Percentiles rank a stretch among this genome's conserved stretches.
Evolutionary conservation across 2,329 filamentous ascomycete species (phyloP).

Genomic region (Ascochyta lentis): DNA sequence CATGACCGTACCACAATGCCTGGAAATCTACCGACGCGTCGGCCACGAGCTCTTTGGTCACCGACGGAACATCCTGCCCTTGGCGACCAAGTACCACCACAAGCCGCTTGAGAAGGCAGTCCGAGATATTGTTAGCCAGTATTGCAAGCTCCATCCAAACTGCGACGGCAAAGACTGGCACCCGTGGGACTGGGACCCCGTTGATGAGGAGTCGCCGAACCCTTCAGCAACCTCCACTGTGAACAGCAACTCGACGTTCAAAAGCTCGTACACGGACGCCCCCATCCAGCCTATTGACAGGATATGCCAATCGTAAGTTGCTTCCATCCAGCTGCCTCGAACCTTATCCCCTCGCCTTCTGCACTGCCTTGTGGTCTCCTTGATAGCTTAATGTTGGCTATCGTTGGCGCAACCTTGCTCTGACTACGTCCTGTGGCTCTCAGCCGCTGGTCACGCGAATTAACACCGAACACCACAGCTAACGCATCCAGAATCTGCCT

Average conservation of each 20-base stretch:
- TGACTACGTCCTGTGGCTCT: not conserved
- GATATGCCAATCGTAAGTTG: constrained; percentile 49
- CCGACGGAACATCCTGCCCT: constrained; percentile 51
- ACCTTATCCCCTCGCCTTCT: too few species aligned
- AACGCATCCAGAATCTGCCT: constrained; percentile 51
- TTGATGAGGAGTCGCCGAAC: constrained; percentile 26
- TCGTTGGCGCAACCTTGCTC: not conserved
- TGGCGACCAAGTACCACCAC: constrained; percentile 59
- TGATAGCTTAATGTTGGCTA: not conserved
- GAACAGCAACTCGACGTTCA: constrained; percentile 31
- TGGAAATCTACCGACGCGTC: constrained; percentile 56
- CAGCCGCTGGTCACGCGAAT: not conserved
- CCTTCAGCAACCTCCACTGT: constrained; percentile 16
- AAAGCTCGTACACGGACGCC: constrained; percentile 12
- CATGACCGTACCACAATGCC: constrained; percentile 57
- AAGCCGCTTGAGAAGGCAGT: constrained; percentile 58
- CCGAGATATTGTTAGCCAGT: constrained; percentile 52
- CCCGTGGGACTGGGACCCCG: constrained; percentile 47
- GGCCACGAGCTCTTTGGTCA: constrained; percentile 58
- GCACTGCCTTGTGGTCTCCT: not conserved
- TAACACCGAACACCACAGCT: too few species aligned
- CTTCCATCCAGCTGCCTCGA: too few species aligned
- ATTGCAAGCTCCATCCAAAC: constrained; percentile 52
- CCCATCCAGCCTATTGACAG: constrained; percentile 32
- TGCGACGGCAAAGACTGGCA: constrained; percentile 55